Percentiles rank a stretch among this genome's conserved stretches.
Evolutionary conservation across 306 rosid genomes (phyloP).

Genomic region (Alnus glutinosa): DNA sequence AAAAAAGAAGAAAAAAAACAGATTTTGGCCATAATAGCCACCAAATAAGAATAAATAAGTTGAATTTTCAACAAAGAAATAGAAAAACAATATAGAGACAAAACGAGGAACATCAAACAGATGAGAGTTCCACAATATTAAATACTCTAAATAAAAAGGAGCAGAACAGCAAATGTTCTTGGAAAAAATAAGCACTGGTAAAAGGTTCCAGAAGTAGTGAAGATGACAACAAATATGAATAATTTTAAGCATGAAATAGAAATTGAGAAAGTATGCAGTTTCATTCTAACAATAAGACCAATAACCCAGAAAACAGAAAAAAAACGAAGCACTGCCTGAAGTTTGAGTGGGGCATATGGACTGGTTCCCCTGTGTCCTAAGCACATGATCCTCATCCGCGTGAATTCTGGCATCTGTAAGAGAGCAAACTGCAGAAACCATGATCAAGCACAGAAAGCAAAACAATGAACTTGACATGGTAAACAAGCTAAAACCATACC

Average conservation of each 20-base stretch:
- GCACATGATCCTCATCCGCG: slow-evolving; percentile 37
- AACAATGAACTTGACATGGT: slow-evolving; percentile 1
- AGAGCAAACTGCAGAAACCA: slow-evolving; percentile 54
- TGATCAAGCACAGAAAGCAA: slow-evolving; percentile 12
- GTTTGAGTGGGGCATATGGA: slow-evolving; percentile 43
- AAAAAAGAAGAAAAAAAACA: slow-evolving; percentile 8
- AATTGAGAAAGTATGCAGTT: slow-evolving; percentile 5
- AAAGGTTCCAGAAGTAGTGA: slow-evolving; percentile 11
- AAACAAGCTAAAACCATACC: slow-evolving; percentile 45
- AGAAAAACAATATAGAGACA: slow-evolving; percentile 12
- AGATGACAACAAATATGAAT: slow-evolving; percentile 9
- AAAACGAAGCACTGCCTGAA: slow-evolving; percentile 57
- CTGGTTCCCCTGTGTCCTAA: slow-evolving; percentile 45
- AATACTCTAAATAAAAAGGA: slow-evolving; percentile 17
- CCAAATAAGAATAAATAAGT: slow-evolving; percentile 12
- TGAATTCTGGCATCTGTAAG: slow-evolving; percentile 42
- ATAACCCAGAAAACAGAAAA: slow-evolving; percentile 15
- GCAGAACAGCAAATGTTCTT: background rate
- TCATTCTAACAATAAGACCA: slow-evolving; percentile 11
- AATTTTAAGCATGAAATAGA: slow-evolving; percentile 6
- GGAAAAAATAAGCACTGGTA: slow-evolving; percentile 4
- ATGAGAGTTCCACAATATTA: background rate
- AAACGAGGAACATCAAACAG: background rate
- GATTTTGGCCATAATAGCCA: slow-evolving; percentile 6
- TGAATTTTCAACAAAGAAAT: slow-evolving; percentile 3